phyloP scores from a whole-genome alignment of 257 asterid genomes.

The Forsythia suspensa region DNA sequence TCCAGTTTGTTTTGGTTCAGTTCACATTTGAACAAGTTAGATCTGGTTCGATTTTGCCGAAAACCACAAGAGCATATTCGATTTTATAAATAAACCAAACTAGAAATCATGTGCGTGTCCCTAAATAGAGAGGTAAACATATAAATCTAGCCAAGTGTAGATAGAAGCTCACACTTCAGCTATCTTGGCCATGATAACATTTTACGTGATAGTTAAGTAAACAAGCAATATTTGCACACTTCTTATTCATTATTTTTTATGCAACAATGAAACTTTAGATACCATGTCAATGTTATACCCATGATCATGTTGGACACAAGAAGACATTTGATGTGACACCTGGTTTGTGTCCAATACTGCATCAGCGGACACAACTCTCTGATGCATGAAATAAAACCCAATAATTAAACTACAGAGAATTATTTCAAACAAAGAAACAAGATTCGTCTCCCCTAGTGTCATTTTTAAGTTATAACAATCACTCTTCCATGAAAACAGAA shows the following conservation, averaged over 20 bases:
- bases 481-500: neutral
- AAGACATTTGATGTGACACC: neutral
- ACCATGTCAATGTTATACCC: too few species aligned
- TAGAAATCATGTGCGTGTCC: neutral
- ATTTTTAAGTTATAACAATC: neutral
- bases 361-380: neutral
- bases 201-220: neutral
- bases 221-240: neutral
- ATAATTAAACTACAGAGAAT: neutral
- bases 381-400: neutral
- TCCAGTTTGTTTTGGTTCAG: neutral
- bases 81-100: neutral
- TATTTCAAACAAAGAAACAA: neutral
- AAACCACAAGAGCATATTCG: neutral
- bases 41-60: neutral
- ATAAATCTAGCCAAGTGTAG: neutral
- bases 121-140: neutral
- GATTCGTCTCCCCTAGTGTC: neutral
- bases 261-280: neutral
- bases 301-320: neutral
- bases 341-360: neutral
- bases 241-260: too few species aligned
- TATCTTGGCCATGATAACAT: neutral
- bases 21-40: neutral
- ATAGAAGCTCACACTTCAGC: neutral